Percentiles rank a stretch among this genome's conserved stretches.
These are phyloP conservation scores for Aspergillus hancockii DNA, from an alignment of 495 filamentous ascomycete species.

Conservation along the genomic window DNA sequence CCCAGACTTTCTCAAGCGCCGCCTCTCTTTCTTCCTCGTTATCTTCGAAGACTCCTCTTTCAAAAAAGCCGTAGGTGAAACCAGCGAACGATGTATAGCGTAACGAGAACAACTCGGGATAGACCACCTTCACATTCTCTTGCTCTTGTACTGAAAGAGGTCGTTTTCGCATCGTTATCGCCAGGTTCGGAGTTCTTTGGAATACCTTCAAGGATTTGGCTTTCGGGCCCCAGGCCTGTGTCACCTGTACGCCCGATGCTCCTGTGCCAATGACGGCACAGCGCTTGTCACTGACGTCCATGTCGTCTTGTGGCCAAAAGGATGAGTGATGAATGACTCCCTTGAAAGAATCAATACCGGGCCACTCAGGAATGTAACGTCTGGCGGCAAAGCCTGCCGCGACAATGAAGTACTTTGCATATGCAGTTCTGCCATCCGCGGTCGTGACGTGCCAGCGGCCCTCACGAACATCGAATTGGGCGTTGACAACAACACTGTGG, in stretches of 20 bases:
- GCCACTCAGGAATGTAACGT: slow-evolving; percentile 44
- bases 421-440: slow-evolving; percentile 43
- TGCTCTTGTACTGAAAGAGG: slow-evolving; percentile 47
- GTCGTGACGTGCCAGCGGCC: slow-evolving; percentile 51
- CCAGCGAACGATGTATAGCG: slow-evolving; percentile 50
- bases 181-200: slow-evolving; percentile 56
- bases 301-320: slow-evolving; percentile 56
- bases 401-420: slow-evolving; percentile 50
- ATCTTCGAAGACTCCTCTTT: slow-evolving; percentile 46
- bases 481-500: slow-evolving; percentile 45
- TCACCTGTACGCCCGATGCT: slow-evolving; percentile 57
- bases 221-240: slow-evolving; percentile 44
- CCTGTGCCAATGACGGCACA: slow-evolving; percentile 62
- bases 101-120: slow-evolving; percentile 44
- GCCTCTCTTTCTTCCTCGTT: slow-evolving; percentile 47
- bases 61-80: slow-evolving; percentile 44
- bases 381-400: slow-evolving; percentile 37
- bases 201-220: slow-evolving; percentile 47
- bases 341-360: slow-evolving; percentile 54
- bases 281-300: slow-evolving; percentile 50
- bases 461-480: slow-evolving; percentile 40
- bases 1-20: slow-evolving; percentile 48
- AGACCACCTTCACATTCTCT: slow-evolving; percentile 38
- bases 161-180: slow-evolving; percentile 53
- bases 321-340: slow-evolving; percentile 57